These are phyloP conservation scores for Diutina pseudorugosa DNA, from an alignment of 1,139 yeast species.

Conservation along the genomic window DNA sequence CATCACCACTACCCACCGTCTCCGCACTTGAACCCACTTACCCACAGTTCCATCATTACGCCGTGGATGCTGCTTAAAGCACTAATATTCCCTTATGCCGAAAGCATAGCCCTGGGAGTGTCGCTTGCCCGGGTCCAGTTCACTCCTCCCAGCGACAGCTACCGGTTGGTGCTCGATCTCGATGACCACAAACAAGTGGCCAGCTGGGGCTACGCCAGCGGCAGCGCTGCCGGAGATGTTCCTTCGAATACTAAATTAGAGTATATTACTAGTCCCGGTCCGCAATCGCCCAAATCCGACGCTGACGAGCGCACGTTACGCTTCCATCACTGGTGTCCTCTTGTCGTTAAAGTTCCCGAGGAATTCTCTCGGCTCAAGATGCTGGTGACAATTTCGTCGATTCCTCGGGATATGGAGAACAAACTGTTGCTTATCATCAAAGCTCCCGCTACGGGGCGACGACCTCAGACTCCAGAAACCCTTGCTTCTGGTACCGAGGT, in stretches of 20 bases:
- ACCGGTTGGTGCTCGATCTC: background rate
- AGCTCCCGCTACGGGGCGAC: constrained; percentile 9
- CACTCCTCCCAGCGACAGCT: background rate
- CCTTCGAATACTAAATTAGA: constrained; percentile 9
- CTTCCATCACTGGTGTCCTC: constrained; percentile 12
- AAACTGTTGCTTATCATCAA: constrained; percentile 21
- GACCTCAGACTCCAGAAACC: constrained; percentile 7
- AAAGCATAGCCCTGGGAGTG: background rate
- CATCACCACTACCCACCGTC: background rate
- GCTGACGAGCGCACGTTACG: background rate
- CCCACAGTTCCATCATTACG: background rate
- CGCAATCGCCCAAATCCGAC: background rate
- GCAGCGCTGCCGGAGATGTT: background rate
- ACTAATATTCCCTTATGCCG: background rate
- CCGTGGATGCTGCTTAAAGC: background rate
- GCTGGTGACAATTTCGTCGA: constrained; percentile 14
- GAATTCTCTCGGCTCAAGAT: constrained; percentile 15
- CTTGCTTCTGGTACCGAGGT: constrained; percentile 11
- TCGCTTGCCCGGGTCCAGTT: background rate
- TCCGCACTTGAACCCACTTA: background rate
- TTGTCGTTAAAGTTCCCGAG: constrained; percentile 18
- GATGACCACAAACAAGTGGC: background rate
- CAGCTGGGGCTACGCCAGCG: background rate
- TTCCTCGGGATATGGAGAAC: constrained; percentile 3
- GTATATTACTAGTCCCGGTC: constrained; percentile 16